These are phyloP conservation scores for Mycena chlorophos DNA, from an alignment of 768 basidiomycete genomes.

Conservation along the genomic window DNA sequence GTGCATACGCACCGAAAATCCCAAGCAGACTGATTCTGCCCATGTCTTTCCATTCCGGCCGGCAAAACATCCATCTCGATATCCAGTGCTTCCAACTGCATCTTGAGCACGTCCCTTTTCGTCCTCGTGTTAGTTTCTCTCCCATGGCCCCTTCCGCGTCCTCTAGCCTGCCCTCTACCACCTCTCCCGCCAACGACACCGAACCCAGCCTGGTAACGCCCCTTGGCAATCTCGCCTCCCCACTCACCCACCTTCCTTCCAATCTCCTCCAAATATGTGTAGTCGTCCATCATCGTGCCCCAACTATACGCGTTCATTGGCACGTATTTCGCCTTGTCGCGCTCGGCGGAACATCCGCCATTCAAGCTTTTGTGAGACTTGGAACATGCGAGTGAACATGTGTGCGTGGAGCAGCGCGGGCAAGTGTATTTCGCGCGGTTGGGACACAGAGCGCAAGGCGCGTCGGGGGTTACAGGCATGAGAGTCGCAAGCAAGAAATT, in stretches of 20 bases:
- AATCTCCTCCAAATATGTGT: constrained; percentile 80
- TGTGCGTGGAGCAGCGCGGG: constrained; percentile 68
- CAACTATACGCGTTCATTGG: constrained; percentile 83
- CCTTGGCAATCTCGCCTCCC: constrained; percentile 67
- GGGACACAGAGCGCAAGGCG: constrained; percentile 53
- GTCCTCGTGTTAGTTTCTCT: constrained; percentile 36
- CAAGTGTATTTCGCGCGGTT: constrained; percentile 69
- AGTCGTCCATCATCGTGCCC: constrained; percentile 89
- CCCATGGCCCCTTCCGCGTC: constrained; percentile 31
- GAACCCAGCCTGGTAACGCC: constrained; percentile 60
- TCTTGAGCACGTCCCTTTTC: constrained; percentile 68
- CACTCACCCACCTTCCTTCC: constrained; percentile 72
- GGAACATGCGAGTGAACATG: constrained; percentile 75
- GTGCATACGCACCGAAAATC: constrained; percentile 66
- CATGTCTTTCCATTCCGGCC: constrained; percentile 78
- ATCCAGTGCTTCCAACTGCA: constrained; percentile 64
- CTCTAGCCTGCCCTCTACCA: too few species aligned
- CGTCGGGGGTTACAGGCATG: constrained; percentile 24
- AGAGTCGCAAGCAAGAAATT: constrained; percentile 2
- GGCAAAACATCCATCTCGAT: constrained; percentile 79
- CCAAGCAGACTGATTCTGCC: constrained; percentile 79
- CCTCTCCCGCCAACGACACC: too few species aligned
- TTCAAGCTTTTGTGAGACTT: constrained; percentile 63
- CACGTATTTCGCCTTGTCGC: constrained; percentile 72
- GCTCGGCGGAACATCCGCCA: constrained; percentile 66